These are phyloP conservation scores for Guyanaporus albipodus DNA, from an alignment of 768 basidiomycete species.

Conservation along the genomic window DNA sequence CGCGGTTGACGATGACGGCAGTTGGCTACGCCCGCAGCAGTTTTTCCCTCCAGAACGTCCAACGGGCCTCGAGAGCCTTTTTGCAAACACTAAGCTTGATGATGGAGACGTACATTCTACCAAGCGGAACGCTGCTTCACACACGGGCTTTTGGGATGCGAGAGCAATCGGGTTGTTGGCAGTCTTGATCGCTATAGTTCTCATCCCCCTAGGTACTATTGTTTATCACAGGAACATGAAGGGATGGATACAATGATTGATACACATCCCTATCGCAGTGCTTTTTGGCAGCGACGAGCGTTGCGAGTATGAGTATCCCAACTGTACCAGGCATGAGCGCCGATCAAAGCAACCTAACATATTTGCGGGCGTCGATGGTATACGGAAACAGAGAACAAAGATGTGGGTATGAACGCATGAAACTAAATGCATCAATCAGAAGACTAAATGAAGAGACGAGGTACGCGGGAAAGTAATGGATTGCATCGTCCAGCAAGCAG, in stretches of 20 bases:
- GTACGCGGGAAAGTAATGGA: neutral
- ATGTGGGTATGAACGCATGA: conserved; percentile 22
- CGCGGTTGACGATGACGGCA: conserved; percentile 32
- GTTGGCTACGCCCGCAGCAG: conserved; percentile 63
- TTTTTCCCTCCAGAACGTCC: conserved; percentile 79
- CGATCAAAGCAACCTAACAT: conserved; percentile 10
- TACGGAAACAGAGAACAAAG: conserved; percentile 1
- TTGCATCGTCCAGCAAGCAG: conserved; percentile 34
- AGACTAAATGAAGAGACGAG: neutral
- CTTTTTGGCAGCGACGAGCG: neutral
- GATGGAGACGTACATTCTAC: conserved; percentile 26
- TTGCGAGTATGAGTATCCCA: conserved; percentile 2
- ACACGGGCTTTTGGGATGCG: neutral
- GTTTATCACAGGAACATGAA: conserved; percentile 21
- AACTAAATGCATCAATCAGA: neutral
- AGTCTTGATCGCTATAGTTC: conserved; percentile 5
- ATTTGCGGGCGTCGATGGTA: neutral
- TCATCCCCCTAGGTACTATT: conserved; percentile 21
- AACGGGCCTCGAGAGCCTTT: conserved; percentile 69
- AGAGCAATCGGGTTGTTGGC: conserved; percentile 13
- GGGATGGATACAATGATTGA: conserved; percentile 19
- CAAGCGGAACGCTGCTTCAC: neutral
- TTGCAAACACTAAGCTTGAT: conserved; percentile 59
- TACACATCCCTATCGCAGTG: conserved; percentile 9
- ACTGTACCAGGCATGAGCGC: conserved; percentile 3